Base-by-base conservation (phyloP, 2,329 filamentous ascomycete genomes). In the Fusarium sp. region DNA sequence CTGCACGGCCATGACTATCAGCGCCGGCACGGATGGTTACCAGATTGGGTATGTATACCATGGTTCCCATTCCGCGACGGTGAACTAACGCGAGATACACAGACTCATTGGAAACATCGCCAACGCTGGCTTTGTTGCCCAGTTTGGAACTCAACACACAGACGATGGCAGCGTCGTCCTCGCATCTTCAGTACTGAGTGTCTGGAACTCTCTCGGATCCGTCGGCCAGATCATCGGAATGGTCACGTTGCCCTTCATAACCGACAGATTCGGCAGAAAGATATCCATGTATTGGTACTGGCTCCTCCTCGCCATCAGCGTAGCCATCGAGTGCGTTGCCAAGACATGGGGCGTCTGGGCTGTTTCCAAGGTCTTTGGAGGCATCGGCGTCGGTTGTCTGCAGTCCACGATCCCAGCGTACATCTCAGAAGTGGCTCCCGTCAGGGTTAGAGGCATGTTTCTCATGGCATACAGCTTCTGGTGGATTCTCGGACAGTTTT, bases 381-480 rank as follows among this genome's bases (percentile, higher is more conserved):
- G 31, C 5, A 35, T 36, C 14, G 52, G 52, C 4, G 52, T 56
- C 4, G 31, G 31, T 0, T 56, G 52, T 35, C n/a, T 56, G 1
- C 52, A 56, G 27, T 56, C 52, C 1, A 56, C 52, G 2, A 56
- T 56, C n/a, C 52, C 52, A 22, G 31, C 29, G 3, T 56, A 56
- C 18, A 56, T 56, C 18, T 56, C 52, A 5, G 52, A 86, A 65
- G 78, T 84, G 1, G 81, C 84, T 1, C 84, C 84, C 0, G 82
- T 82, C 0, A 82, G 83, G 16, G 77, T 85, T 2, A 78, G 83
- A 36, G 85, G 85, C 20, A 80, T 82, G 6, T 54, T 80, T 6
- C 80, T 85, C 52, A 84, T 85, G 68, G 78, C 79, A 7, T 85
- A 85, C 68, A 83, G 78, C 58, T 81, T 85, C 74, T 87, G 85